phyloP scores from a whole-genome alignment of 495 filamentous ascomycete species.

The Glutinoglossum americanum region DNA sequence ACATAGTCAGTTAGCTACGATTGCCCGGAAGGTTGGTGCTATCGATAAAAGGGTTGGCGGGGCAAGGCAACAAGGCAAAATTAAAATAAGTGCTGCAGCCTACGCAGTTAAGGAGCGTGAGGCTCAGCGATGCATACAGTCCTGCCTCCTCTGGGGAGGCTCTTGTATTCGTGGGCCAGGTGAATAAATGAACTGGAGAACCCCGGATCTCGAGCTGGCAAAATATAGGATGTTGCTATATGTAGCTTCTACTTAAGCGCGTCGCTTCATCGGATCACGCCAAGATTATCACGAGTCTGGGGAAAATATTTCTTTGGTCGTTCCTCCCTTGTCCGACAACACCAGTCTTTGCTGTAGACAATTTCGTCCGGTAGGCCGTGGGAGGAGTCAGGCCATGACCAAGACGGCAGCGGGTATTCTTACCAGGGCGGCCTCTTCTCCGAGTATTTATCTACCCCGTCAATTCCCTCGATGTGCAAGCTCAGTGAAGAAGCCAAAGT shows the following conservation, averaged over 20 bases:
- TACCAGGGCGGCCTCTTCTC: not conserved
- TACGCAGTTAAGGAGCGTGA: not conserved
- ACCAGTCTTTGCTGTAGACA: too few relatives aligned
- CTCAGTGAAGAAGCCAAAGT: not conserved
- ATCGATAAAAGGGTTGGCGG: not conserved
- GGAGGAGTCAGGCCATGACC: not conserved
- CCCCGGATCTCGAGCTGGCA: not conserved
- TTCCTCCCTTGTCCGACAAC: too few relatives aligned
- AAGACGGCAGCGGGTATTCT: not conserved
- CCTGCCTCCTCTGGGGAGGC: not conserved
- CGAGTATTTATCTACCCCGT: not conserved
- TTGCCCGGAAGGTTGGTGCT: not conserved
- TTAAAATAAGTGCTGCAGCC: not conserved
- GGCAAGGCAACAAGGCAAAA: not conserved
- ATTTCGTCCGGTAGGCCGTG: too few relatives aligned
- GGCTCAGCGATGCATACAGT: too few relatives aligned
- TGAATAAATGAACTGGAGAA: not conserved
- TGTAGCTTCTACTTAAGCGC: too few relatives aligned
- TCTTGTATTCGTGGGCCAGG: not conserved
- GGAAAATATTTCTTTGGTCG: too few relatives aligned
- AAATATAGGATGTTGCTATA: not conserved
- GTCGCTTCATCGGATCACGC: not conserved
- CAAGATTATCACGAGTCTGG: not conserved
- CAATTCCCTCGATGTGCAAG: not conserved
- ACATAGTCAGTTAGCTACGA: not conserved